Conservation (phyloP, 2,329 filamentous ascomycete genomes). For the Penicillium sumatraense region DNA sequence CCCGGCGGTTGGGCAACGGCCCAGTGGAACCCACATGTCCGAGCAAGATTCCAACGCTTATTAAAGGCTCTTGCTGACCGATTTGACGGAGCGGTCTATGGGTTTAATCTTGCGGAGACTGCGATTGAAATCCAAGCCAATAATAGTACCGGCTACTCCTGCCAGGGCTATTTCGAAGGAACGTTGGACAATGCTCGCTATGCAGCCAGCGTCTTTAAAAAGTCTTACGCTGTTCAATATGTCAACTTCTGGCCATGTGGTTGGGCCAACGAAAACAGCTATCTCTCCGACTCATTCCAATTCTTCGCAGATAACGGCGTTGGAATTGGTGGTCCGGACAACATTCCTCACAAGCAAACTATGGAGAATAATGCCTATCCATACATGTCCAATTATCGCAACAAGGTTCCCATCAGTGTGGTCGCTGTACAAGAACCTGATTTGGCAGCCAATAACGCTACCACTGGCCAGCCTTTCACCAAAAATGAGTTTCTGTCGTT, state of each 20-base stretch:
- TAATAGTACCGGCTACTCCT: not conserved
- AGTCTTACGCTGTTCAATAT: not conserved
- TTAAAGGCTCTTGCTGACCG: not conserved
- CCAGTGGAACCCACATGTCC: not conserved
- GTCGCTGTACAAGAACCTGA: not conserved
- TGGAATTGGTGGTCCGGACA: constrained; percentile 8
- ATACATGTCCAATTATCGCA: not conserved
- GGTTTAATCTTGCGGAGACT: not conserved
- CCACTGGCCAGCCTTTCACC: not conserved
- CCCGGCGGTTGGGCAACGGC: not conserved
- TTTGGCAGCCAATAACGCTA: not conserved
- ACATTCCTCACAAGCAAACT: constrained; percentile 4
- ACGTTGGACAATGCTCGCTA: not conserved
- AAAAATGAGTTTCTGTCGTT: not conserved
- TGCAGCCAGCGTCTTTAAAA: not conserved
- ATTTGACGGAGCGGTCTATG: not conserved
- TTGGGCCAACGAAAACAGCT: not conserved
- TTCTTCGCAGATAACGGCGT: constrained; percentile 6
- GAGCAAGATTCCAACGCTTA: not conserved
- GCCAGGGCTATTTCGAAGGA: not conserved
- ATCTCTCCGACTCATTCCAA: not conserved
- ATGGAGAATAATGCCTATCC: constrained; percentile 8
- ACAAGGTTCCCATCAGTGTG: not conserved
- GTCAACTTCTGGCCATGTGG: not conserved
- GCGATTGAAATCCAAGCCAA: not conserved